Base-by-base conservation (phyloP, 768 basidiomycete genomes). In the Butyriboletus loyo region DNA sequence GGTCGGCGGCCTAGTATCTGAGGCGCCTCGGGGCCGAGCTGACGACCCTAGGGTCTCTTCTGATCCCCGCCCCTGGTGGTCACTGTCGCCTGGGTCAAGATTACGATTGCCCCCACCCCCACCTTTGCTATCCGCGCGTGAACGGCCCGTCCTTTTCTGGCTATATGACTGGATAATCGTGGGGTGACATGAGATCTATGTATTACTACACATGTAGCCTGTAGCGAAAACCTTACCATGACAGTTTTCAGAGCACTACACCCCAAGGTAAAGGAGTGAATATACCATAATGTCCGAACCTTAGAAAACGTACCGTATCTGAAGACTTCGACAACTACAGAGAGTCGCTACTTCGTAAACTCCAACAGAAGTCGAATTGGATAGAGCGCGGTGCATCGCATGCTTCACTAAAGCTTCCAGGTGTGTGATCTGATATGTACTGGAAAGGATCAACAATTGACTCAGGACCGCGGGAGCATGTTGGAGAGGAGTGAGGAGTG, bases 261-360 rank as follows among this genome's bases (percentile, higher is more conserved):
- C 52, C 15, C 19, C 40, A 35, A 54, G 6, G 48, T 7, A 46
- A 35, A 54, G 47, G 38, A 53, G 54, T 48, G 45, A 58, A 34
- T 43, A 47, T 47, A 52, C 11, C 54, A 55, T 27, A 45, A 39
- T 25, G 36, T 47, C 42, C 38, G 64, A 61, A 59, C 7, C 50
- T 60, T 15, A 4, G 5, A 17, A 56, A 51, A 78, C 81, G 45
- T 70, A 88, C 85, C 94, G 78, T 60, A 97, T 92, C 64, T 97
- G 94, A 52, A 98, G 73, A 64, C 89, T 88, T 56, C 91, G 82
- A 66, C 88, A 90, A 57, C 84, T 89, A 64, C 92, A 93, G 5
- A 98, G 73, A 3, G 95, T 96, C 9, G 95, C 92, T 10, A 97
- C 93, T 67, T 97, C 94, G 66, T 98, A 98, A 39, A 98, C 88